phyloP scores from a whole-genome alignment of 208 protist species.

The Phytomonas sp. region DNA sequence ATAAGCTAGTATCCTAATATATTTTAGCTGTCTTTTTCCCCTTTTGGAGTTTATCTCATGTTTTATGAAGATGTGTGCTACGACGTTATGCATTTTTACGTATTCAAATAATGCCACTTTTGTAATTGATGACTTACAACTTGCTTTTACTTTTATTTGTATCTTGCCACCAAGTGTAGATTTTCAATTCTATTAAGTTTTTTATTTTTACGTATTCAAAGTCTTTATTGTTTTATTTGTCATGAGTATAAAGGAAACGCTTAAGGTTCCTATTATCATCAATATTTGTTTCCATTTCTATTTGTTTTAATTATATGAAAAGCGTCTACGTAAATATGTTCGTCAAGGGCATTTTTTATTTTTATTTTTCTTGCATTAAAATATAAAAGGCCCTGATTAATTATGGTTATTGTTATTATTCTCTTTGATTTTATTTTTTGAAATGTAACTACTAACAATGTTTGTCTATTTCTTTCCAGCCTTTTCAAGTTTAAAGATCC shows the following conservation, averaged over 20 bases:
- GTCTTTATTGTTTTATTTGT: slow-evolving; percentile 10
- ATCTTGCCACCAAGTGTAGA: background rate
- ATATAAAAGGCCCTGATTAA: background rate
- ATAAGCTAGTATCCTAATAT: slow-evolving; percentile 40
- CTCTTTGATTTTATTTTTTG: background rate
- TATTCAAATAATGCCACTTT: background rate
- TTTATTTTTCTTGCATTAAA: background rate
- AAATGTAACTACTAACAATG: background rate
- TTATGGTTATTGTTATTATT: slow-evolving; percentile 2
- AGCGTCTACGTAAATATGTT: background rate
- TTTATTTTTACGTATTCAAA: slow-evolving; percentile 6
- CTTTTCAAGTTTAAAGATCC: background rate
- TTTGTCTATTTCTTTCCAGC: slow-evolving; percentile 10
- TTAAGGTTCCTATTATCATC: background rate
- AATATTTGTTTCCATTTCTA: slow-evolving; percentile 11
- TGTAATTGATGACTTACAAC: background rate
- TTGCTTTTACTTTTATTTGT: slow-evolving; percentile 3
- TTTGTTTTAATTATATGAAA: slow-evolving; percentile 4
- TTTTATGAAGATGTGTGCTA: slow-evolving; percentile 1
- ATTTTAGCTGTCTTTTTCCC: slow-evolving; percentile 3
- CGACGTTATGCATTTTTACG: slow-evolving; percentile 2
- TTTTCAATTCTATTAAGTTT: background rate
- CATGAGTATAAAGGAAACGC: slow-evolving; percentile 6
- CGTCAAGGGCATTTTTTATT: background rate
- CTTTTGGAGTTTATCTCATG: slow-evolving; percentile 2